phyloP scores from a whole-genome alignment of 2,329 filamentous ascomycete genomes.

The Diaporthe ampelina region DNA sequence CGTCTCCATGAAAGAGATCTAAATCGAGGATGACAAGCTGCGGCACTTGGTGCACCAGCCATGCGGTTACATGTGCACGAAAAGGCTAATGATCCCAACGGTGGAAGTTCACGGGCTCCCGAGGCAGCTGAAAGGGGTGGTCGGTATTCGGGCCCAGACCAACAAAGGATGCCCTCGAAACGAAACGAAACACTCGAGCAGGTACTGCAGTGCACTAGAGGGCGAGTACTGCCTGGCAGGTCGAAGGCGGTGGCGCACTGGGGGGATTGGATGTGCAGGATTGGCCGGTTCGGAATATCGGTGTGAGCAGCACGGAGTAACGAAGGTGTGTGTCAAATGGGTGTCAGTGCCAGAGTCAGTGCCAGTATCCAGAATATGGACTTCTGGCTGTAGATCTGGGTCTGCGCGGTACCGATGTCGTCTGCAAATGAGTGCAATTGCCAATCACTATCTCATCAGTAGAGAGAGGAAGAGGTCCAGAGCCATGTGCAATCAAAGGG shows the following conservation, averaged over 20 bases:
- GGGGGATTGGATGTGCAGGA: neutral
- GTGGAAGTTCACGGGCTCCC: slow-evolving; percentile 12
- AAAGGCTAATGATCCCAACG: slow-evolving; percentile 32
- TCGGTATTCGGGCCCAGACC: slow-evolving; percentile 22
- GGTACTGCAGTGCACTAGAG: neutral
- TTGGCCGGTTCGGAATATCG: slow-evolving; percentile 32
- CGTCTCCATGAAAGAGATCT: slow-evolving; percentile 77
- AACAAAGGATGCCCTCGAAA: slow-evolving; percentile 29
- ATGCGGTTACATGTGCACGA: slow-evolving; percentile 37
- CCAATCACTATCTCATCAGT: slow-evolving; percentile 26
- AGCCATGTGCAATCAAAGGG: slow-evolving; percentile 31
- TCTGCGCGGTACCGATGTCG: slow-evolving; percentile 27
- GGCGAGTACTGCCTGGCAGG: slow-evolving; percentile 8
- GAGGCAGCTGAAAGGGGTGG: slow-evolving; percentile 30
- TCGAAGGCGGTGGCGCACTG: slow-evolving; percentile 18
- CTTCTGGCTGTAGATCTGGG: slow-evolving; percentile 22
- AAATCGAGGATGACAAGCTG: slow-evolving; percentile 26
- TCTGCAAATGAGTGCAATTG: slow-evolving; percentile 37
- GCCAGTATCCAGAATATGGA: slow-evolving; percentile 23
- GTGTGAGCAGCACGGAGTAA: slow-evolving; percentile 22
- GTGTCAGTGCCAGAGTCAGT: slow-evolving; percentile 13
- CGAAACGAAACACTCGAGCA: slow-evolving; percentile 19
- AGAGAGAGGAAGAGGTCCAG: slow-evolving; percentile 1
- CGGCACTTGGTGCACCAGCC: slow-evolving; percentile 37
- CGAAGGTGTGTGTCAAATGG: slow-evolving; percentile 16